Conservation (phyloP, 331 rosid species). For the Malus hybrid region DNA sequence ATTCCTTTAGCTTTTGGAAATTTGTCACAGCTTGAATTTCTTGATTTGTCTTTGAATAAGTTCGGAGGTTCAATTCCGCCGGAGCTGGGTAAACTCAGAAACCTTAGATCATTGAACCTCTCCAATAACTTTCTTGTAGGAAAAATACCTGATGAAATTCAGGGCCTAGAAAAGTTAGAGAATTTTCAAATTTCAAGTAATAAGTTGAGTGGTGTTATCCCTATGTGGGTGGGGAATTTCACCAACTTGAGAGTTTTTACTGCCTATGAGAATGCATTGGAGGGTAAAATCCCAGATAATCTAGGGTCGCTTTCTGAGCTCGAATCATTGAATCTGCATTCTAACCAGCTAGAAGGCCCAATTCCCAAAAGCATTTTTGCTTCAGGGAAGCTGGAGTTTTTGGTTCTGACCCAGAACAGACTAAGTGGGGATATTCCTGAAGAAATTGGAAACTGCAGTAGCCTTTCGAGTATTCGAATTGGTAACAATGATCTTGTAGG, state of each 20-base stretch:
- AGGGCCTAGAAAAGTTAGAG: conserved; percentile 47
- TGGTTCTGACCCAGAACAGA: conserved; percentile 84
- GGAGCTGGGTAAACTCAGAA: conserved; percentile 61
- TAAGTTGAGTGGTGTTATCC: conserved; percentile 71
- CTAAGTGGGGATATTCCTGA: conserved; percentile 62
- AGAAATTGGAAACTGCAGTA: conserved; percentile 73
- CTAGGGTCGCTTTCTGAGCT: conserved; percentile 68
- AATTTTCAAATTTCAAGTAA: conserved; percentile 85
- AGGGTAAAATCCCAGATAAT: conserved; percentile 65
- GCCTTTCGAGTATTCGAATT: conserved; percentile 69
- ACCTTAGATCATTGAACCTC: conserved; percentile 74
- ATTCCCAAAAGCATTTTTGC: conserved; percentile 76
- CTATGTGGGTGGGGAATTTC: conserved; percentile 78
- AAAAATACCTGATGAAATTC: conserved; percentile 69
- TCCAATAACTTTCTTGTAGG: conserved; percentile 77
- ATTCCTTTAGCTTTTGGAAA: conserved; percentile 63
- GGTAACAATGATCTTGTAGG: conserved; percentile 79
- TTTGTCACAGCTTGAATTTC: conserved; percentile 70
- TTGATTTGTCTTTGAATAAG: conserved; percentile 80
- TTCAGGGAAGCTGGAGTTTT: conserved; percentile 67
- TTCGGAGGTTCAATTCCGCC: conserved; percentile 73
- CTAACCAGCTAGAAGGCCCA: conserved; percentile 73
- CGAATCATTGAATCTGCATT: conserved; percentile 78
- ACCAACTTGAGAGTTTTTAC: conserved; percentile 67
- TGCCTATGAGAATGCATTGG: conserved; percentile 83